phyloP scores from a whole-genome alignment of 1,284 basidiomycete species.

The Cryptococcus wingfieldii region DNA sequence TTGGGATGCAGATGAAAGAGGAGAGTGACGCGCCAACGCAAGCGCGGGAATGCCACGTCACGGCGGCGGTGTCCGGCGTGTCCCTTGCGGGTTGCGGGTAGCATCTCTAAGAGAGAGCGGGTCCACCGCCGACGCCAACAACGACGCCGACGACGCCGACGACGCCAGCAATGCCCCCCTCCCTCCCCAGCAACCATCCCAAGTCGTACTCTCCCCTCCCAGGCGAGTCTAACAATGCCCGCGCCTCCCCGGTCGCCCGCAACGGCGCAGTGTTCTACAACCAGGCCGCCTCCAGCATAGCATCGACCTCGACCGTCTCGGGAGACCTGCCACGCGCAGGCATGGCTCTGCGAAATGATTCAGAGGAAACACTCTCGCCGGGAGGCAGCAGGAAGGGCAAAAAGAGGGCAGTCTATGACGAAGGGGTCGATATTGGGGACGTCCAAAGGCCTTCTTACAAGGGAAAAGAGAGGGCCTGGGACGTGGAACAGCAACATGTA shows the following conservation, averaged over 20 bases:
- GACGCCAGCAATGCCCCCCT: constrained; percentile 21
- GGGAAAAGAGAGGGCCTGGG: constrained; percentile 32
- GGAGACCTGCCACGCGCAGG: constrained; percentile 12
- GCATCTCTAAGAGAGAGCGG: too few species aligned
- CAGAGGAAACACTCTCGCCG: constrained; percentile 30
- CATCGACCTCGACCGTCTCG: constrained; percentile 9
- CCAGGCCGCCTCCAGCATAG: constrained; percentile 12
- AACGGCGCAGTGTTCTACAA: constrained; percentile 39
- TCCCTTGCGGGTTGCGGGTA: background rate
- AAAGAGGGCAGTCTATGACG: constrained; percentile 17
- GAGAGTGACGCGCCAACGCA: constrained; percentile 8
- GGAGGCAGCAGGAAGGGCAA: constrained; percentile 17
- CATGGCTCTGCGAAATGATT: constrained; percentile 11
- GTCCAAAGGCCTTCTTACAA: constrained; percentile 10
- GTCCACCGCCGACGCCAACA: too few species aligned
- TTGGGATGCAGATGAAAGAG: background rate
- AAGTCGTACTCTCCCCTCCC: constrained; percentile 37
- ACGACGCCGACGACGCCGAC: background rate
- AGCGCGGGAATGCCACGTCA: constrained; percentile 6
- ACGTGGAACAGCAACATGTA: constrained; percentile 16
- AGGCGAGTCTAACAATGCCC: constrained; percentile 32
- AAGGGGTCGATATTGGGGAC: constrained; percentile 20
- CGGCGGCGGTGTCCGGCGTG: background rate
- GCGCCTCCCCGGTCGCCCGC: constrained; percentile 21
- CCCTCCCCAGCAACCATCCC: constrained; percentile 14